These are phyloP conservation scores for Cladosporium sp. DNA, from an alignment of 2,329 filamentous ascomycete species.

Conservation along the genomic window DNA sequence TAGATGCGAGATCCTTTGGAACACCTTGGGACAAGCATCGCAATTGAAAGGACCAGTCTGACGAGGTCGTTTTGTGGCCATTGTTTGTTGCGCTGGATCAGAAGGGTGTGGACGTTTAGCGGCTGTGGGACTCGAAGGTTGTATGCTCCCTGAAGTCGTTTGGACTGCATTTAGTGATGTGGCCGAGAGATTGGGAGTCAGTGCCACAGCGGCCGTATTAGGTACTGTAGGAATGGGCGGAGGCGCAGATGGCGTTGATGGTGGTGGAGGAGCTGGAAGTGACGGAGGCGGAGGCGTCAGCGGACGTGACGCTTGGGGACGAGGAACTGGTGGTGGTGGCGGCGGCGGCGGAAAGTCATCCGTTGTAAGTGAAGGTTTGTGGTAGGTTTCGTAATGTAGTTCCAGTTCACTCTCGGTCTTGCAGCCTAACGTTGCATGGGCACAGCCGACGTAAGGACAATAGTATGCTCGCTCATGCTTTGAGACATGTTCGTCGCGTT, in stretches of 20 bases:
- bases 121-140: not conserved
- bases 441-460: constrained; percentile 9
- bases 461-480: constrained; percentile 13
- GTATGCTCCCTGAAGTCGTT: not conserved
- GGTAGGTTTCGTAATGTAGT: not conserved
- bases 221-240: not conserved
- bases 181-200: not conserved
- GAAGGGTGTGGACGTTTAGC: not conserved
- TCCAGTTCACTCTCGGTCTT: constrained; percentile 12
- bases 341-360: not conserved
- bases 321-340: not conserved
- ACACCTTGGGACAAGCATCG: not conserved
- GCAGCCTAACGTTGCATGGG: constrained; percentile 10
- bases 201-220: not conserved
- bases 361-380: not conserved
- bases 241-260: not conserved
- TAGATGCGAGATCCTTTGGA: not conserved
- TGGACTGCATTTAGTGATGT: not conserved
- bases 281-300: not conserved
- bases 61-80: not conserved
- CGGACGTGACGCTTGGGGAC: not conserved
- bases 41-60: not conserved
- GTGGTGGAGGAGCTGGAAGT: not conserved
- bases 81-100: not conserved
- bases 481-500: constrained; percentile 9